Percentiles rank a stretch among this genome's conserved stretches.
Conservation (phyloP, 345 rosid species). For the Litchi chinensis region DNA sequence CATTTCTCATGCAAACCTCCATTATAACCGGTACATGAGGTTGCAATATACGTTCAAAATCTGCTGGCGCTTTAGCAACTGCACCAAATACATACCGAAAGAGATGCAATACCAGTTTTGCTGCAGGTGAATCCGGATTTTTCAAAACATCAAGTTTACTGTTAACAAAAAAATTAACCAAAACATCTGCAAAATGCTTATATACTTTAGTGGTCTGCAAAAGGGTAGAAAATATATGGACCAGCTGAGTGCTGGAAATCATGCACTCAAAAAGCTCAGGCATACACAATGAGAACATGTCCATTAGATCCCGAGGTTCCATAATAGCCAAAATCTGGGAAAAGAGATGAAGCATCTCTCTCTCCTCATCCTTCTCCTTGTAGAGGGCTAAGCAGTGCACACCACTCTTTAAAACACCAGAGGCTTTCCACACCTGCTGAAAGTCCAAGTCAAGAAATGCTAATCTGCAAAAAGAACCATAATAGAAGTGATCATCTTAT, state of each 20-base stretch:
- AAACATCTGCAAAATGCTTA: conserved; percentile 88
- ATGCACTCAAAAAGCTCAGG: conserved; percentile 98
- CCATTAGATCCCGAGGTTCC: conserved; percentile 99
- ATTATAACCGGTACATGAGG: conserved; percentile 94
- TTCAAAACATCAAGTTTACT: conserved; percentile 88
- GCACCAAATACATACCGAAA: conserved; percentile 93
- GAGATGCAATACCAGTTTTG: conserved; percentile 90
- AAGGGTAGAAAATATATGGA: conserved; percentile 89
- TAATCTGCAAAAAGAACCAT: conserved; percentile 14
- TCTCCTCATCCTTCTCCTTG: conserved; percentile 98
- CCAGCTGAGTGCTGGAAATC: conserved; percentile 85
- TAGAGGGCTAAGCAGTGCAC: conserved; percentile 96
- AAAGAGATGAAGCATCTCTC: conserved; percentile 83
- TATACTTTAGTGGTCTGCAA: conserved; percentile 81
- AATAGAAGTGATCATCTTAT: conserved; percentile 16
- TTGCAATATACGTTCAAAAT: conserved; percentile 94
- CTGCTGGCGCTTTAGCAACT: conserved; percentile 87
- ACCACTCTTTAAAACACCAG: conserved; percentile 95
- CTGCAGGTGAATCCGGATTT: conserved; percentile 81
- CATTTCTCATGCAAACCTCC: conserved; percentile 96
- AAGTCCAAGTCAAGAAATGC: conserved; percentile 32
- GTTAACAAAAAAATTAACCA: conserved; percentile 86
- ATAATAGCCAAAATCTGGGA: conserved; percentile 91
- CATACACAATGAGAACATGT: conserved; percentile 97
- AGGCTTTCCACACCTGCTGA: conserved; percentile 91